Evolutionary conservation across 2,329 filamentous ascomycete genomes (phyloP).

Genomic region (Ambrosiella cleistominuta): DNA sequence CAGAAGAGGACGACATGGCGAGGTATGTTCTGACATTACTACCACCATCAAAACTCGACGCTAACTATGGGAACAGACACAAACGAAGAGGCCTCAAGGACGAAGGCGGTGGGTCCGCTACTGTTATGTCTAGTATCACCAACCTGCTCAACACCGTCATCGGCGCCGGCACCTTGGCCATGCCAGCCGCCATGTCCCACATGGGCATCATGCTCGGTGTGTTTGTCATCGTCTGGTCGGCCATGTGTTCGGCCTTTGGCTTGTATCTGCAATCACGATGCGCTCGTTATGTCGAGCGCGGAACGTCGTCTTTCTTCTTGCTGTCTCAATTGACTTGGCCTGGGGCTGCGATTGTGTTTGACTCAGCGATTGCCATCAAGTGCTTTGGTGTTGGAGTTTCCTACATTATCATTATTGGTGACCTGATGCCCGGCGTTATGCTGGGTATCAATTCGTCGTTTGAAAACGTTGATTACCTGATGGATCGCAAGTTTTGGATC

Average conservation of each 20-base stretch:
- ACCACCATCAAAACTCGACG: background rate
- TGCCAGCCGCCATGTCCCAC: constrained; percentile 90
- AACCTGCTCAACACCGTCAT: constrained; percentile 96
- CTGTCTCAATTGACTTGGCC: constrained; percentile 93
- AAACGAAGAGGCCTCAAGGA: constrained; percentile 53
- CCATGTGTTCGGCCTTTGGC: constrained; percentile 73
- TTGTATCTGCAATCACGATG: constrained; percentile 89
- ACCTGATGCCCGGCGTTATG: constrained; percentile 91
- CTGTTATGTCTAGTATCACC: constrained; percentile 79
- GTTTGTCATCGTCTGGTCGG: constrained; percentile 80
- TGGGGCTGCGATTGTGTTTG: constrained; percentile 87
- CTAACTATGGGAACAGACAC: constrained; percentile 22
- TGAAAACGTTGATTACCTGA: constrained; percentile 48
- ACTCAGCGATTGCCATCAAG: constrained; percentile 89
- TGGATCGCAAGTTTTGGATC: constrained; percentile 92
- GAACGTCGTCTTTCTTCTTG: constrained; percentile 84
- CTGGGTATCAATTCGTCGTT: constrained; percentile 56
- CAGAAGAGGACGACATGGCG: constrained; percentile 27
- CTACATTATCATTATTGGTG: constrained; percentile 96
- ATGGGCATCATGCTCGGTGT: constrained; percentile 82
- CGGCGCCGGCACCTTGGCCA: constrained; percentile 79
- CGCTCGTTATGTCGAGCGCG: constrained; percentile 79
- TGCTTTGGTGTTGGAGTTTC: constrained; percentile 96
- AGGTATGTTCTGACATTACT: constrained; percentile 21
- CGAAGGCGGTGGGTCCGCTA: constrained; percentile 58